Conservation (phyloP, 73 alveolate genomes). For the Blepharisma stoltei region DNA sequence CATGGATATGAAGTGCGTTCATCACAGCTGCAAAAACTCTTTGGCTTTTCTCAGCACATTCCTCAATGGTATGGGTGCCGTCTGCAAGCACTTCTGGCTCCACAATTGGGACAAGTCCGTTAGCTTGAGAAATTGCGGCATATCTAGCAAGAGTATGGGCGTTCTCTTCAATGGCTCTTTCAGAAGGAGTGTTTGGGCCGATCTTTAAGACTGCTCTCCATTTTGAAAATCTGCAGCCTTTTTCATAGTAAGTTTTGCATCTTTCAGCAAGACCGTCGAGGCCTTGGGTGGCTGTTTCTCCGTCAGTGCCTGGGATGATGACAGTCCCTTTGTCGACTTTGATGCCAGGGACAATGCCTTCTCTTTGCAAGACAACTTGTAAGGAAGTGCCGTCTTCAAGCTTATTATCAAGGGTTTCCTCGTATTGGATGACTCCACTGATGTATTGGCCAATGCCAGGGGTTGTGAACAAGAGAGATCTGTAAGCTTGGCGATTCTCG, state of each 20-base stretch:
- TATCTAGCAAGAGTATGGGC: slow-evolving; percentile 98
- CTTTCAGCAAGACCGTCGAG: slow-evolving; percentile 63
- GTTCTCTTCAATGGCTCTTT: slow-evolving; percentile 82
- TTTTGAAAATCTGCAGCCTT: slow-evolving; percentile 97
- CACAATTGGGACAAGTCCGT: slow-evolving; percentile 97
- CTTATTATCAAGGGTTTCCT: slow-evolving; percentile 92
- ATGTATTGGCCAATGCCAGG: slow-evolving; percentile 92
- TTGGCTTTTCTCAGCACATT: slow-evolving; percentile 80
- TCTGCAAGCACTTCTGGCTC: slow-evolving; percentile 98
- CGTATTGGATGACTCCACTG: slow-evolving; percentile 95
- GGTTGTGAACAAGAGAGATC: slow-evolving; percentile 93
- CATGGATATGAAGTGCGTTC: slow-evolving; percentile 75
- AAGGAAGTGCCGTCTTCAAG: slow-evolving; percentile 87
- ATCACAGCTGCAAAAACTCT: slow-evolving; percentile 79
- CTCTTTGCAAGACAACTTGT: slow-evolving; percentile 75
- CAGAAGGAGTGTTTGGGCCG: slow-evolving; percentile 77
- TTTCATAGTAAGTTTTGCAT: slow-evolving; percentile 69
- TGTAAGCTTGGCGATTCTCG: slow-evolving; percentile 91
- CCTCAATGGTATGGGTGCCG: slow-evolving; percentile 92
- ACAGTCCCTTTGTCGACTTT: slow-evolving; percentile 95
- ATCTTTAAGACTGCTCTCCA: slow-evolving; percentile 98
- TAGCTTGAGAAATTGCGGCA: slow-evolving; percentile 96
- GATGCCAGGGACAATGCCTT: slow-evolving; percentile 98
- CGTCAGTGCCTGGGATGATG: slow-evolving; percentile 80
- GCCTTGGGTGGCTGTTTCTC: slow-evolving; percentile 88